Evolutionary conservation across 345 rosid genomes (phyloP).

Genomic region (Linum trigynum): DNA sequence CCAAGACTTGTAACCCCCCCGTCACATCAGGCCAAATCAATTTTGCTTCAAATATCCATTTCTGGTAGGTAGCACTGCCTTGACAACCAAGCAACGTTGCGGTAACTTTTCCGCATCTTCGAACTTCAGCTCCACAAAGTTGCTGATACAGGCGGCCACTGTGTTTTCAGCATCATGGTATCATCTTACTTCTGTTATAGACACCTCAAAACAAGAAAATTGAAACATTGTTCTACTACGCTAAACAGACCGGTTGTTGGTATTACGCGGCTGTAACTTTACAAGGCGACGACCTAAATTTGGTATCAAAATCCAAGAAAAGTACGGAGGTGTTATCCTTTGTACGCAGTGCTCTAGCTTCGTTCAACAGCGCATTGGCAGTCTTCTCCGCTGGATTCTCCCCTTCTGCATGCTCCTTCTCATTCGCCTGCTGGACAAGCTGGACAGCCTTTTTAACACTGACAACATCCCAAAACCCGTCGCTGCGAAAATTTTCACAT

Average conservation of each 20-base stretch:
- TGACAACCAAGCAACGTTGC: background rate
- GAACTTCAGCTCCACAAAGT: background rate
- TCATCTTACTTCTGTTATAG: background rate
- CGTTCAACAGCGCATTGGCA: constrained; percentile 62
- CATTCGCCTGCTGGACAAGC: constrained; percentile 61
- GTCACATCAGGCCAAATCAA: background rate
- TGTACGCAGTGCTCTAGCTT: constrained; percentile 78
- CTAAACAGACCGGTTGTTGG: background rate
- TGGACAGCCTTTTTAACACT: constrained; percentile 65
- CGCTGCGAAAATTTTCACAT: constrained; percentile 36
- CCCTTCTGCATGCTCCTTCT: constrained; percentile 25
- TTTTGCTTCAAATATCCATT: background rate
- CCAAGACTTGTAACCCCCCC: background rate
- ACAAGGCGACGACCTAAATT: constrained; percentile 30
- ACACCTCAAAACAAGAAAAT: background rate
- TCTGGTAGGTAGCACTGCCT: background rate
- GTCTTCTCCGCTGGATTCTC: constrained; percentile 60
- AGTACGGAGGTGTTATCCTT: constrained; percentile 90
- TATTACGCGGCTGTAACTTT: constrained; percentile 17
- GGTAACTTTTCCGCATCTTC: background rate
- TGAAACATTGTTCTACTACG: background rate
- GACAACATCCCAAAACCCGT: constrained; percentile 93
- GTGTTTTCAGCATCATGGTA: no score
- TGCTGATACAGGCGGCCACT: background rate
- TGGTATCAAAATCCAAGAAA: constrained; percentile 61